phyloP scores from a whole-genome alignment of 192 early-diverging fungal genomes.

The Coemansia sp. region DNA sequence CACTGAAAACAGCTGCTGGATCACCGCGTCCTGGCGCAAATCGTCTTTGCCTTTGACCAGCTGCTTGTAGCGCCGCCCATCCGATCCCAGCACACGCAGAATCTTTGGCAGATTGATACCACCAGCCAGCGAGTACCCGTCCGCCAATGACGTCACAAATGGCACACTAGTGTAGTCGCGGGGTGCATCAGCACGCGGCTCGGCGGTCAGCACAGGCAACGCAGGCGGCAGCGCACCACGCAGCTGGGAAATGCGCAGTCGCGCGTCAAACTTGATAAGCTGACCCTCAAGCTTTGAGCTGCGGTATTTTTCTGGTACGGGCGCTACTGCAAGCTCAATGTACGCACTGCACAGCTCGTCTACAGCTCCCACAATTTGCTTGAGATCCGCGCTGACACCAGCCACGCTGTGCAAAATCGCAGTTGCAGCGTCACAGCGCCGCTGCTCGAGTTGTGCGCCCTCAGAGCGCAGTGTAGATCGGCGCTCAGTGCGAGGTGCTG shows the following conservation, averaged over 20 bases:
- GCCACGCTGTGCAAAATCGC: conserved; percentile 27
- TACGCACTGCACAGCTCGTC: conserved; percentile 43
- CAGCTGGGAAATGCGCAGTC: conserved; percentile 30
- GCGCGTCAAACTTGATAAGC: conserved; percentile 29
- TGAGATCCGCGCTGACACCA: conserved; percentile 15
- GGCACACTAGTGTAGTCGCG: conserved; percentile 44
- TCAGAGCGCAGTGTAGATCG: conserved; percentile 25
- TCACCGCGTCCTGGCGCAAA: conserved; percentile 73
- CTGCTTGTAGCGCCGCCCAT: conserved; percentile 53
- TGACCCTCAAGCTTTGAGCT: conserved; percentile 25
- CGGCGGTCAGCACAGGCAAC: conserved; percentile 42
- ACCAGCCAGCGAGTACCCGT: conserved; percentile 46
- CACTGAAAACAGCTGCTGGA: conserved; percentile 66
- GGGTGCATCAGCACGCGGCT: conserved; percentile 24
- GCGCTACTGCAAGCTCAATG: conserved; percentile 39
- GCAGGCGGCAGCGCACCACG: conserved; percentile 33
- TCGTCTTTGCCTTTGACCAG: conserved; percentile 68
- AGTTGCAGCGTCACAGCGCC: conserved; percentile 42
- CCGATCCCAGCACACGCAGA: conserved; percentile 34
- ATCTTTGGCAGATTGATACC: conserved; percentile 58
- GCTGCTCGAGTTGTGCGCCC: conserved; percentile 44
- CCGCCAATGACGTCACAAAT: conserved; percentile 31
- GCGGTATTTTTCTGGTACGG: conserved; percentile 46
- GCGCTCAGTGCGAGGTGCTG: conserved; percentile 8
- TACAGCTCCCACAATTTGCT: conserved; percentile 32